Evolutionary conservation across 108 stramenopile genomes (phyloP).

Genomic region (Skeletonema costatum): DNA sequence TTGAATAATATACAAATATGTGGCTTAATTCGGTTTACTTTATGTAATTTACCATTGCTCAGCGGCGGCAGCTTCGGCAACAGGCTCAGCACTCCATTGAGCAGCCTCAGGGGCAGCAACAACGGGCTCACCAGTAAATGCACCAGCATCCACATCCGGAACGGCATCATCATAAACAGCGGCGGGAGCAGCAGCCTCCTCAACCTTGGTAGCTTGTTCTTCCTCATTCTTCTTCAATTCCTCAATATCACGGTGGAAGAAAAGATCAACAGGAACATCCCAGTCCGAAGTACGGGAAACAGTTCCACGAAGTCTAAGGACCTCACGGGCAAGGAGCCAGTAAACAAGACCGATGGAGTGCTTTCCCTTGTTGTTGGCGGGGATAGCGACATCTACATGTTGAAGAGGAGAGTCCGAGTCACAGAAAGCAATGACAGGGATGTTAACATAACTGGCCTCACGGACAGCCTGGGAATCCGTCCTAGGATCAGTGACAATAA

Average conservation of each 20-base stretch:
- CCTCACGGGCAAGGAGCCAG: slow-evolving; percentile 99
- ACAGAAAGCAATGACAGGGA: slow-evolving; percentile 99
- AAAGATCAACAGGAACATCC: slow-evolving; percentile 99
- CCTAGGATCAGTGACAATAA: slow-evolving; percentile 99
- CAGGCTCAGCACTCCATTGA: background rate
- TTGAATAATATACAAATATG: background rate
- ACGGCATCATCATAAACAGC: slow-evolving; percentile 63
- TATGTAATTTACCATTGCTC: slow-evolving; percentile 1
- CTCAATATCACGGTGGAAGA: slow-evolving; percentile 99
- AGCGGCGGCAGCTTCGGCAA: background rate
- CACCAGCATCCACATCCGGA: slow-evolving; percentile 25
- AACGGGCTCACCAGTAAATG: background rate
- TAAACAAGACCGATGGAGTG: slow-evolving; percentile 98
- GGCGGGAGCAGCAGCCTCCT: slow-evolving; percentile 73
- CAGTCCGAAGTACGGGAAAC: slow-evolving; percentile 90
- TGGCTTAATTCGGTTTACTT: slow-evolving; percentile 1
- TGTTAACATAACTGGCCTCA: slow-evolving; percentile 98
- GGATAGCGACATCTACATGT: slow-evolving; percentile 99
- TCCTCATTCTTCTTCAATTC: slow-evolving; percentile 99
- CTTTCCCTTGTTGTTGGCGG: slow-evolving; percentile 99
- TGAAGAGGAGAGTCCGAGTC: slow-evolving; percentile 99
- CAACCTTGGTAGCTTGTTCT: slow-evolving; percentile 88
- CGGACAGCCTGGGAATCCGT: slow-evolving; percentile 96
- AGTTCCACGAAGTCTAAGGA: slow-evolving; percentile 96
- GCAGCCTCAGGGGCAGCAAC: background rate